A percentile compares a stretch with the other conserved stretches of the same genome.
These are phyloP conservation scores for Penicillium sp. DNA, from an alignment of 2,329 filamentous ascomycete genomes.

Conservation along the genomic window DNA sequence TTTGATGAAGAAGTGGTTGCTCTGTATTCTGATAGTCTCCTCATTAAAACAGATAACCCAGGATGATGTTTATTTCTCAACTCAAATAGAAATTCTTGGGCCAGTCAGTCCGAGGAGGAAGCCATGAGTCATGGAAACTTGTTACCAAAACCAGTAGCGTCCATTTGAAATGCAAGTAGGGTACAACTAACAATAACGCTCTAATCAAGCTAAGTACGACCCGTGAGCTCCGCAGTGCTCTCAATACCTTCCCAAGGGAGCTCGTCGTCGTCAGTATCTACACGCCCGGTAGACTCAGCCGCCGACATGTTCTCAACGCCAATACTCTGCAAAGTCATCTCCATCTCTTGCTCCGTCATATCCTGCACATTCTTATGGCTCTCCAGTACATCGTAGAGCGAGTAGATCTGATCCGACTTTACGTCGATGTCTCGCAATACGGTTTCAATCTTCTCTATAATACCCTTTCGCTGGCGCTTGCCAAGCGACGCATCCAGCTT, in stretches of 20 bases:
- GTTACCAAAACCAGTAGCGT: too few species aligned
- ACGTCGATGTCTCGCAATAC: slow-evolving; percentile 64
- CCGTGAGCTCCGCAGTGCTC: slow-evolving; percentile 42
- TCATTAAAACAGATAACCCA: too few species aligned
- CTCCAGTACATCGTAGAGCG: slow-evolving; percentile 78
- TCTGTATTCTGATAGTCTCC: too few species aligned
- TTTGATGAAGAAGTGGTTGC: too few species aligned
- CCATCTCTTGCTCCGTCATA: slow-evolving; percentile 62
- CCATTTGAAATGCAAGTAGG: not conserved
- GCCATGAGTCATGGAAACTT: too few species aligned
- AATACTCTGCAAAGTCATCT: slow-evolving; percentile 58
- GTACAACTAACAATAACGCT: not conserved
- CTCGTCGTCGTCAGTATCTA: slow-evolving; percentile 41
- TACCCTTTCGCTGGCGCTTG: slow-evolving; percentile 60
- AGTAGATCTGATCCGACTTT: slow-evolving; percentile 77
- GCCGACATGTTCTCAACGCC: slow-evolving; percentile 33
- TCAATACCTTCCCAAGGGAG: slow-evolving; percentile 46
- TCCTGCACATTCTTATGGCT: slow-evolving; percentile 68
- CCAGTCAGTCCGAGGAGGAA: too few species aligned
- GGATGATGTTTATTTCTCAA: too few species aligned
- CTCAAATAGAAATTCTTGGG: too few species aligned
- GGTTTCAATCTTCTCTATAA: slow-evolving; percentile 61
- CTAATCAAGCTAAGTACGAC: slow-evolving; percentile 14
- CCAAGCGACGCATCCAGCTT: slow-evolving; percentile 64
- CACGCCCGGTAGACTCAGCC: slow-evolving; percentile 26